phyloP scores from a whole-genome alignment of 1,284 basidiomycete genomes.

The Apiotrichum akiyoshidainum region DNA sequence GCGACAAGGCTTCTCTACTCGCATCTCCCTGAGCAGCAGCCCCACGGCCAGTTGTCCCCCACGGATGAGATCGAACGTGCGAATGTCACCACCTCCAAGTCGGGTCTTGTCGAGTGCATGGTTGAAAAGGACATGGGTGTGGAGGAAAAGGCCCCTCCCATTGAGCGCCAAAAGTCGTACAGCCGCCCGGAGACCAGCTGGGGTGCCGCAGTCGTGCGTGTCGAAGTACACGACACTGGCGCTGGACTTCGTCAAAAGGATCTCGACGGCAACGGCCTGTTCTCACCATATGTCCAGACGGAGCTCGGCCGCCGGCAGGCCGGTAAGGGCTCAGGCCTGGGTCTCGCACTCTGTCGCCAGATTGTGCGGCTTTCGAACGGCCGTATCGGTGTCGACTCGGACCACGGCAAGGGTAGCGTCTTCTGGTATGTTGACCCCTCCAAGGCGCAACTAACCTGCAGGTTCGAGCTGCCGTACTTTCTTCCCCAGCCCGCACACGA shows the following conservation, averaged over 20 bases:
- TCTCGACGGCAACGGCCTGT: constrained; percentile 58
- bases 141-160: too few relatives aligned
- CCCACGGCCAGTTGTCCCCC: too few relatives aligned
- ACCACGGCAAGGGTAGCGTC: constrained; percentile 43
- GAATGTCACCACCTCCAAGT: too few relatives aligned
- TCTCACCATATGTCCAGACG: constrained; percentile 51
- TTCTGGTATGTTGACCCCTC: constrained; percentile 39
- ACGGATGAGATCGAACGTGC: not conserved
- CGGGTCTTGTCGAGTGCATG: too few relatives aligned
- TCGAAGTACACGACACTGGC: constrained; percentile 77
- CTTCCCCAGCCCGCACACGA: too few relatives aligned
- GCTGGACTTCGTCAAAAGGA: constrained; percentile 68
- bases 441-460: too few relatives aligned
- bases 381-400: constrained; percentile 60
- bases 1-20: too few relatives aligned
- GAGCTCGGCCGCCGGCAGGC: constrained; percentile 69
- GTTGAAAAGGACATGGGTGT: too few relatives aligned
- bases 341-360: constrained; percentile 79
- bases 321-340: constrained; percentile 81
- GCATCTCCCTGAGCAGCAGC: too few relatives aligned
- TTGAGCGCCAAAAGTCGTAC: too few relatives aligned
- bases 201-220: constrained; percentile 58
- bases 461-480: too few relatives aligned
- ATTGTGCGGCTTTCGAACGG: constrained; percentile 81
- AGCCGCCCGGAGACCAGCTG: too few relatives aligned